Evolutionary conservation across 2,329 filamentous ascomycete species (phyloP), one percentile per base, ranked within the genome.

Genomic region (Hymenoscyphus linearis): DNA sequence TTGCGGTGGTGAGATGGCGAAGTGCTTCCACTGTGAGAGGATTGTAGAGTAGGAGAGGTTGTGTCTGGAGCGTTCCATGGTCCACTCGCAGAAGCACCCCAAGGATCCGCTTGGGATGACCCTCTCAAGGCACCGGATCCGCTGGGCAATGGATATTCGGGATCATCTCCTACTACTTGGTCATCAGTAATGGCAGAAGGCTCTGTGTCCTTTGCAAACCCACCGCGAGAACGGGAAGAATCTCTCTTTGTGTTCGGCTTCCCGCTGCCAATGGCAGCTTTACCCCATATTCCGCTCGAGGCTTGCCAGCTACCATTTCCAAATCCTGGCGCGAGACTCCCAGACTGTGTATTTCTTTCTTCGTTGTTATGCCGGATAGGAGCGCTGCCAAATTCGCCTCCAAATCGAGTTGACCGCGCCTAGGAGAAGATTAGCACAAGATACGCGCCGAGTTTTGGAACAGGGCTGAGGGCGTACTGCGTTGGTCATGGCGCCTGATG

Each of bases 41-140:
- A 75, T 9, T 78, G 76, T 44, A 80, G 71, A 2, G 75, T 73
- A 44, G 77, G 75, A 7, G 76, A 75, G 13, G 77, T 74, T 47
- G 73, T 75, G 53, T 85, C 82, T 26, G 78, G 68, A 6, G 76
- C 75, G 65, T 81, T 82, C 88, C 88, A 91, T 16, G 83, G 81
- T 40, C 80, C 76, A 65, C 76, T 79, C 57, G 78, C 76, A 53
- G 78, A 77, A 57, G 74, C 75, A 62, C 69, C 73, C 85, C 87
- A 90, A 54, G 80, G 78, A 67, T 90, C 87, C 18, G 84, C 83
- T 69, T 91, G 87, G 10, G 88, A 89, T 50, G 85, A 84, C 52
- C 84, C 80, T 62, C 89, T 80, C 44, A 92, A 78, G 62, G 87
- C 88, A 63, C 85, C 82, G 5, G 88, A 90, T 55, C 88, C 89